These are phyloP conservation scores for Penicillium diatomitis DNA, from an alignment of 495 filamentous ascomycete species.

Conservation along the genomic window DNA sequence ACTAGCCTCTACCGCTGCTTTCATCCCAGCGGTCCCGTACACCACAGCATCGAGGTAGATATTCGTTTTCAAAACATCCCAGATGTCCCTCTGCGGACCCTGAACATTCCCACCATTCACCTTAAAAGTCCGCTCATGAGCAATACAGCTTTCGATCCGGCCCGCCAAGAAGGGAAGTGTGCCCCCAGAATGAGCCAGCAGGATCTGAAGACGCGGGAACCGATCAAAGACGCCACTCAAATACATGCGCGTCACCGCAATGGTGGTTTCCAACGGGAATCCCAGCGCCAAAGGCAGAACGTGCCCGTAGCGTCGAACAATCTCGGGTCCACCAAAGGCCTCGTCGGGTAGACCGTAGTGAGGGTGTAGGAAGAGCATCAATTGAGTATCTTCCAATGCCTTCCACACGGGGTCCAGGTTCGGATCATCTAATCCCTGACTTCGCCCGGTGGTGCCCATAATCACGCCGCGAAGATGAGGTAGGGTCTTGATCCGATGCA, in stretches of 20 bases:
- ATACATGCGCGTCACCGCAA: conserved; percentile 81
- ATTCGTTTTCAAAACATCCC: conserved; percentile 79
- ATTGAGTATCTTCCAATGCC: conserved; percentile 51
- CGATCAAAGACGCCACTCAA: conserved; percentile 77
- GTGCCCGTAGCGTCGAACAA: conserved; percentile 64
- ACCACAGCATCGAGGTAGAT: conserved; percentile 86
- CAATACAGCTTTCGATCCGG: conserved; percentile 77
- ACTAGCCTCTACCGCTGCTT: conserved; percentile 51
- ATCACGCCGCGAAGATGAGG: conserved; percentile 74
- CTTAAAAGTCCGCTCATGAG: conserved; percentile 66
- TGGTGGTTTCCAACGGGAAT: conserved; percentile 90
- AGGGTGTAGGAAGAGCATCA: conserved; percentile 79
- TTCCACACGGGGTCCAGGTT: conserved; percentile 59
- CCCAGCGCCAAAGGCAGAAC: conserved; percentile 80
- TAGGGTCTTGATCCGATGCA: conserved; percentile 49
- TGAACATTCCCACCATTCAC: conserved; percentile 37
- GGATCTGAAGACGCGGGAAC: conserved; percentile 57
- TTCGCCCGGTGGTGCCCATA: conserved; percentile 78
- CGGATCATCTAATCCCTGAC: conserved; percentile 73
- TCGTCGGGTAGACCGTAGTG: conserved; percentile 80
- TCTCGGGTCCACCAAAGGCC: conserved; percentile 58
- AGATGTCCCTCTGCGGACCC: conserved; percentile 49
- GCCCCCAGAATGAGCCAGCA: conserved; percentile 84
- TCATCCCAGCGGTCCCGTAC: conserved; percentile 64
- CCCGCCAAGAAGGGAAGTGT: conserved; percentile 85